These are phyloP conservation scores for Chlamydomonas urium DNA, from an alignment of 139 green algal genomes.

Conservation along the genomic window DNA sequence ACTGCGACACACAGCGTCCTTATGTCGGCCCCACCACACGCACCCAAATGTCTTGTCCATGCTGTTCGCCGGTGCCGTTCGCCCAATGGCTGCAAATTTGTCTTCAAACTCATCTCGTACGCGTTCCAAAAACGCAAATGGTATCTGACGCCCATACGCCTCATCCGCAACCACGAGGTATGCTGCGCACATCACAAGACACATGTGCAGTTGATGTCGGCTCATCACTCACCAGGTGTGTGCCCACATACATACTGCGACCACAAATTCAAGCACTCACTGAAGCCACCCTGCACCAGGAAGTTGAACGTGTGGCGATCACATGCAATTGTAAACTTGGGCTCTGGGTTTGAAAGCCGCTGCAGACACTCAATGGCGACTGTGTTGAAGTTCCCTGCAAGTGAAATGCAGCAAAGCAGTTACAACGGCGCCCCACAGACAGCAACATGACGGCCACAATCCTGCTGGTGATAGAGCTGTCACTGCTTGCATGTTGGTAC, in stretches of 20 bases:
- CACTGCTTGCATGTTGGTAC: not conserved
- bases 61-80: constrained; percentile 61
- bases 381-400: constrained; percentile 80
- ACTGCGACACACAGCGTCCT: too few relatives aligned
- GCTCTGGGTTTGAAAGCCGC: constrained; percentile 58
- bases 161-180: constrained; percentile 92
- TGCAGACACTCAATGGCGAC: constrained; percentile 85
- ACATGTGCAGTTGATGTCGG: not conserved
- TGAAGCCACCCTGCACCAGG: constrained; percentile 64
- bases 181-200: constrained; percentile 30
- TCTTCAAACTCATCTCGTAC: constrained; percentile 58
- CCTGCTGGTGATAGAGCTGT: not conserved
- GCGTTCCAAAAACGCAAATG: constrained; percentile 90
- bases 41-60: constrained; percentile 79
- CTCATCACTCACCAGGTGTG: not conserved
- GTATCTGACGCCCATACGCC: constrained; percentile 79
- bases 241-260: not conserved
- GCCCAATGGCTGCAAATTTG: constrained; percentile 59
- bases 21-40: not conserved
- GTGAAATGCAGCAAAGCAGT: not conserved
- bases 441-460: not conserved
- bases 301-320: constrained; percentile 88
- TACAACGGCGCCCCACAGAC: not conserved
- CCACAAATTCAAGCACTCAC: constrained; percentile 19
- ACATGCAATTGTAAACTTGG: constrained; percentile 65